Conservation (phyloP, 306 rosid genomes). For the Fagus crenata region DNA sequence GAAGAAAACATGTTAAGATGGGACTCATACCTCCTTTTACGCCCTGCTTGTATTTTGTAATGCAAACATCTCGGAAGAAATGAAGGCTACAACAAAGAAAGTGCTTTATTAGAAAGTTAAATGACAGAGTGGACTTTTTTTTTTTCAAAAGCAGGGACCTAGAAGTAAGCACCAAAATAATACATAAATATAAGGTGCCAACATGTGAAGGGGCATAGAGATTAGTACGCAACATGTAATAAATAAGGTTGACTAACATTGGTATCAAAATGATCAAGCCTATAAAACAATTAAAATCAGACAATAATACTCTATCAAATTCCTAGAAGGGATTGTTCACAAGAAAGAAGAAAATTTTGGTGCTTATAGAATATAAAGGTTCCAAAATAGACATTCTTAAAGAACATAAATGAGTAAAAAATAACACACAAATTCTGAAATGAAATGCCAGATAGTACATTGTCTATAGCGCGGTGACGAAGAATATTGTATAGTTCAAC, state of each 20-base stretch:
- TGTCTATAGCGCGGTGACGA: conserved; percentile 70
- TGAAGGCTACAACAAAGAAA: conserved; percentile 69
- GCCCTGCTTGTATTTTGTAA: conserved; percentile 76
- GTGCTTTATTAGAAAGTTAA: conserved; percentile 16
- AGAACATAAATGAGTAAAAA: conserved; percentile 10
- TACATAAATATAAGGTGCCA: conserved; percentile 15
- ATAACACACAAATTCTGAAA: neutral
- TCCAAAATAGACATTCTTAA: conserved; percentile 1
- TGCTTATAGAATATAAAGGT: neutral
- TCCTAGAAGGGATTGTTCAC: conserved; percentile 1
- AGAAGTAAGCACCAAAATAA: conserved; percentile 13
- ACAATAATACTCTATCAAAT: neutral
- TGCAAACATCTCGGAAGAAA: conserved; percentile 77
- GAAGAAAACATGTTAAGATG: neutral
- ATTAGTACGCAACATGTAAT: neutral
- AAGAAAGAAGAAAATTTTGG: neutral
- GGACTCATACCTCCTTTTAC: conserved; percentile 54
- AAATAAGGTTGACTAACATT: neutral
- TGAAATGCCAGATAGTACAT: conserved; percentile 44
- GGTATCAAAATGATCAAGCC: conserved; percentile 10
- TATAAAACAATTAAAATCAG: neutral
- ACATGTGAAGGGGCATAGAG: conserved; percentile 21
- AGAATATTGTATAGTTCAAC: conserved; percentile 95
- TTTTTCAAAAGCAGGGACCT: conserved; percentile 1
- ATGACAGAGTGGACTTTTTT: neutral